These are phyloP conservation scores for Ilyonectria robusta DNA, from an alignment of 2,329 filamentous ascomycete genomes.

Conservation along the genomic window DNA sequence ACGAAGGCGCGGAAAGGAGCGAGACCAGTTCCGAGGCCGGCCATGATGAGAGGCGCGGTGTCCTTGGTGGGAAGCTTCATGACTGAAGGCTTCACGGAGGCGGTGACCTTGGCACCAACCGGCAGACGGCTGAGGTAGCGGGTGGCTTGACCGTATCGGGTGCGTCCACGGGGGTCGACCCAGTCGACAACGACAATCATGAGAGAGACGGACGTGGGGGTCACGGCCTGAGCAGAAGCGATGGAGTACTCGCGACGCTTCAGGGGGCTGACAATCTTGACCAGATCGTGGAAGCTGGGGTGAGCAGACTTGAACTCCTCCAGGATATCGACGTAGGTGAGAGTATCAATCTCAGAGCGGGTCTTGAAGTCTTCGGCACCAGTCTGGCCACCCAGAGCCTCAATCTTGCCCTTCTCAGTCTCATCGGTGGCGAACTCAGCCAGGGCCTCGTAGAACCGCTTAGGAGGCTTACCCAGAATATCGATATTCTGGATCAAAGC, in stretches of 20 bases:
- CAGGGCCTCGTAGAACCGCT: constrained; percentile 96
- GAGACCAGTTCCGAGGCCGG: constrained; percentile 96
- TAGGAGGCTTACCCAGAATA: constrained; percentile 96
- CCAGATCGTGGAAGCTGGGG: constrained; percentile 89
- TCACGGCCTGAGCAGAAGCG: constrained; percentile 95
- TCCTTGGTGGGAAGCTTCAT: constrained; percentile 96
- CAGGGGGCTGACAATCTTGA: constrained; percentile 88
- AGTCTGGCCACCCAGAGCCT: constrained; percentile 81
- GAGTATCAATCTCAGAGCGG: constrained; percentile 89
- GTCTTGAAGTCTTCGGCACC: constrained; percentile 93
- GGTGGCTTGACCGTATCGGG: constrained; percentile 93
- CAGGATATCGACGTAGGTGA: constrained; percentile 92
- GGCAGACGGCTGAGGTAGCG: constrained; percentile 86
- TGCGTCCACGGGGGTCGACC: constrained; percentile 89
- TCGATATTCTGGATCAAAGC: constrained; percentile 93
- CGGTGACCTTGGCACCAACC: constrained; percentile 85
- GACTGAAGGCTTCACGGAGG: constrained; percentile 96
- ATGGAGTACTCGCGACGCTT: constrained; percentile 99
- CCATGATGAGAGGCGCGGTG: constrained; percentile 97
- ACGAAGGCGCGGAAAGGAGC: constrained; percentile 99
- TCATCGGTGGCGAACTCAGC: constrained; percentile 89
- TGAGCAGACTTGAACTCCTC: constrained; percentile 92
- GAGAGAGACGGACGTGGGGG: constrained; percentile 88
- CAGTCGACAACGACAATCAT: constrained; percentile 99
- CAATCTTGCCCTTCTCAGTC: constrained; percentile 84